These are phyloP conservation scores for Neopestalotiopsis clavispora DNA, from an alignment of 2,329 filamentous ascomycete species.

Conservation along the genomic window DNA sequence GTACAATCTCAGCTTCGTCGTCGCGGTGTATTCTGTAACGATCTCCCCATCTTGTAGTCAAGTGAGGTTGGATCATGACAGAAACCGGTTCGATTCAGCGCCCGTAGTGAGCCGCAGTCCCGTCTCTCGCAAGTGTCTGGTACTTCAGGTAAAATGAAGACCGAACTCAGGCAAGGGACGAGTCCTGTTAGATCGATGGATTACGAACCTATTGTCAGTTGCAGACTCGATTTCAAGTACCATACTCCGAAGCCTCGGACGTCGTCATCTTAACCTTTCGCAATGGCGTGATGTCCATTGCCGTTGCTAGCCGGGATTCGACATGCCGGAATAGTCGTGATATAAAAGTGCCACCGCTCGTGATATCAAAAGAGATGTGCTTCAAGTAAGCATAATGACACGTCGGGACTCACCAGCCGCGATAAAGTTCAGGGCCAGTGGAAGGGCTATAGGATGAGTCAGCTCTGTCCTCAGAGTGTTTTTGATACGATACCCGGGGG, in stretches of 20 bases:
- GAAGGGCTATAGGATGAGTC: constrained; percentile 63
- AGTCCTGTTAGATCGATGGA: constrained; percentile 42
- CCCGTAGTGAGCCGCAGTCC: constrained; percentile 82
- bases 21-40: constrained; percentile 34
- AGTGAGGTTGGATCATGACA: constrained; percentile 56
- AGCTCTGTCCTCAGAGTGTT: constrained; percentile 29
- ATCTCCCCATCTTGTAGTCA: constrained; percentile 23
- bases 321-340: constrained; percentile 1
- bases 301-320: neutral
- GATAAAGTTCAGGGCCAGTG: constrained; percentile 87
- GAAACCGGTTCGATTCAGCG: constrained; percentile 65
- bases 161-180: constrained; percentile 26
- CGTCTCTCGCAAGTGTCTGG: constrained; percentile 26
- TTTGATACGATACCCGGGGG: neutral
- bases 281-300: neutral
- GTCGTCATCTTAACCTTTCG: neutral
- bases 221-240: constrained; percentile 24
- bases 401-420: constrained; percentile 81
- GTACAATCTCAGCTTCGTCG: constrained; percentile 90
- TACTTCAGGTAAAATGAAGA: constrained; percentile 11
- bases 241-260: constrained; percentile 17
- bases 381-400: constrained; percentile 30
- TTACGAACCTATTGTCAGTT: constrained; percentile 49
- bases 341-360: constrained; percentile 66
- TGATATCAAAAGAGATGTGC: constrained; percentile 45